Conservation (phyloP, 495 filamentous ascomycete genomes). For the Penicillium arizonense region DNA sequence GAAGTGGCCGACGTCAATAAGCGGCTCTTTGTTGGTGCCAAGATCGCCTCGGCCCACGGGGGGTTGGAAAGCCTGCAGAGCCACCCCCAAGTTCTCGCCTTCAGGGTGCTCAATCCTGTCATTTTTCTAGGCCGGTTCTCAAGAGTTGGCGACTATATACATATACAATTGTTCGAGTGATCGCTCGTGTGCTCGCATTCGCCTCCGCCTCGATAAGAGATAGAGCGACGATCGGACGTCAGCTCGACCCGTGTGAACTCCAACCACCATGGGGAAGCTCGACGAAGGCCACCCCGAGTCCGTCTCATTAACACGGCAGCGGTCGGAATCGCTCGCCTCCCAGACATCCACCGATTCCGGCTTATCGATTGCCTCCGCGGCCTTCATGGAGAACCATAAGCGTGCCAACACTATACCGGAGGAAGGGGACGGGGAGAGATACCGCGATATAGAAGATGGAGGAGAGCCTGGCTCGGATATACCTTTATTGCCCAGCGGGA, state of each 20-base stretch:
- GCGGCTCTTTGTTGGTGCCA: slow-evolving; percentile 3
- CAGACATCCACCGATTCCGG: slow-evolving; percentile 37
- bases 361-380: slow-evolving; percentile 36
- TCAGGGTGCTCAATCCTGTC: not conserved
- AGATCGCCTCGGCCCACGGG: slow-evolving; percentile 1
- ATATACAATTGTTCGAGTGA: not conserved
- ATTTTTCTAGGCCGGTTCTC: not conserved
- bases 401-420: slow-evolving; percentile 10
- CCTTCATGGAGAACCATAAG: slow-evolving; percentile 31
- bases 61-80: not conserved
- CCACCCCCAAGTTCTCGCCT: too few species aligned
- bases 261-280: slow-evolving; percentile 30
- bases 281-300: slow-evolving; percentile 27
- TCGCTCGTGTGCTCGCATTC: not conserved
- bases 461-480: slow-evolving; percentile 22
- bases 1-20: not conserved
- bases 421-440: slow-evolving; percentile 21
- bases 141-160: not conserved
- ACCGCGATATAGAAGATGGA: slow-evolving; percentile 42
- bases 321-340: slow-evolving; percentile 29
- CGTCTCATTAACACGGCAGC: slow-evolving; percentile 24
- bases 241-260: not conserved
- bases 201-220: slow-evolving; percentile 8
- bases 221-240: slow-evolving; percentile 2
- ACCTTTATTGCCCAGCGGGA: slow-evolving; percentile 24